A percentile compares a stretch with the other conserved stretches of the same genome.
Conservation (phyloP, 1,284 basidiomycete genomes). For the Cryptococcus sp. region DNA sequence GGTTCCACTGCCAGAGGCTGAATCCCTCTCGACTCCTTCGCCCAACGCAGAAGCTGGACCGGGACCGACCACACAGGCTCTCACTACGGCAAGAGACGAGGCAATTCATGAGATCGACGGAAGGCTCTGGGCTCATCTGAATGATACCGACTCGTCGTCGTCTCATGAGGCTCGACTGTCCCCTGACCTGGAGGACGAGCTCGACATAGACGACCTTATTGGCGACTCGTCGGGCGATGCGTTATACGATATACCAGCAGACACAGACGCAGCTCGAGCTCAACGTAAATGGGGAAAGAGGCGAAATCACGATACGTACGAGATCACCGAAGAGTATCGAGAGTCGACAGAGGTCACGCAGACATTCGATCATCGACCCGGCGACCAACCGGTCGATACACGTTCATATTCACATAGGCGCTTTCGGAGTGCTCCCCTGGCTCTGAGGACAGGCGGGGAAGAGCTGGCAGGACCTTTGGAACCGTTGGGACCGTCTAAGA, state of each 20-base stretch:
- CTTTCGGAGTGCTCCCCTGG: neutral
- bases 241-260: no score
- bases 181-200: no score
- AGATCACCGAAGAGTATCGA: conserved; percentile 47
- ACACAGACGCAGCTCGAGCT: conserved; percentile 17
- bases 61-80: conserved; percentile 10
- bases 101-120: conserved; percentile 14
- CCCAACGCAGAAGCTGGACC: conserved; percentile 3
- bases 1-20: neutral
- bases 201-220: no score
- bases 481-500: no score
- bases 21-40: neutral
- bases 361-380: conserved; percentile 12
- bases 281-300: conserved; percentile 17
- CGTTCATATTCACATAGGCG: neutral
- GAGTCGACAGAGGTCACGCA: conserved; percentile 38
- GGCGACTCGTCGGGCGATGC: no score
- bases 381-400: neutral
- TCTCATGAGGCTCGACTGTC: no score
- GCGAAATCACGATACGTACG: conserved; percentile 34
- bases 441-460: no score
- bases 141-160: neutral
- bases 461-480: no score
- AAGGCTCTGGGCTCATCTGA: neutral
- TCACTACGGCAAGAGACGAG: neutral